Conservation (phyloP, 2,329 filamentous ascomycete genomes). For the Cercospora sp. region DNA sequence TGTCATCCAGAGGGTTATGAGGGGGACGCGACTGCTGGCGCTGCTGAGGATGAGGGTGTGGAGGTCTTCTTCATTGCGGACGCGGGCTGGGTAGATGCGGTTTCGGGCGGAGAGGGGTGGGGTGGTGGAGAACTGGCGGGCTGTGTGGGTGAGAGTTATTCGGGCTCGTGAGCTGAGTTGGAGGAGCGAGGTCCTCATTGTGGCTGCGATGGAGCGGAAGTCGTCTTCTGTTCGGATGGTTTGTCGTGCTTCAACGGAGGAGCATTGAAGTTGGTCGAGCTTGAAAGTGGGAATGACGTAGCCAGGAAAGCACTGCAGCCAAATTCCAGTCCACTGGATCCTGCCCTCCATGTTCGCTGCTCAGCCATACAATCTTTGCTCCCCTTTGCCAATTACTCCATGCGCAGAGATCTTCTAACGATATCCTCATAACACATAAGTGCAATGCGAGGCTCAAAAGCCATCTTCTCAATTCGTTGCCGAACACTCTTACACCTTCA, state of each 20-base stretch:
- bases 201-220: neutral
- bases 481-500: too few species aligned
- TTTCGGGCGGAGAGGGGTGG: conserved; percentile 32
- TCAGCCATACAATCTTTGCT: too few species aligned
- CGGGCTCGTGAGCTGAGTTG: neutral
- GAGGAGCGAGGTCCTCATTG: neutral
- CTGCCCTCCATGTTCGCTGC: too few species aligned
- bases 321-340: neutral
- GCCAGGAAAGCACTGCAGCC: neutral
- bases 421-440: too few species aligned
- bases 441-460: too few species aligned
- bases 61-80: conserved; percentile 51
- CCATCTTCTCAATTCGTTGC: too few species aligned
- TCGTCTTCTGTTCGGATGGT: neutral
- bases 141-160: neutral
- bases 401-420: too few species aligned
- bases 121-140: conserved; percentile 29
- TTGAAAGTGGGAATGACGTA: neutral
- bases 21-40: conserved; percentile 45
- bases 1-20: conserved; percentile 54
- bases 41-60: conserved; percentile 51
- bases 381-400: too few species aligned
- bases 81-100: conserved; percentile 40
- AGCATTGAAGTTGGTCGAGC: neutral
- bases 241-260: neutral